phyloP scores from a whole-genome alignment of 257 asterid species.

The Gentiana straminea region DNA sequence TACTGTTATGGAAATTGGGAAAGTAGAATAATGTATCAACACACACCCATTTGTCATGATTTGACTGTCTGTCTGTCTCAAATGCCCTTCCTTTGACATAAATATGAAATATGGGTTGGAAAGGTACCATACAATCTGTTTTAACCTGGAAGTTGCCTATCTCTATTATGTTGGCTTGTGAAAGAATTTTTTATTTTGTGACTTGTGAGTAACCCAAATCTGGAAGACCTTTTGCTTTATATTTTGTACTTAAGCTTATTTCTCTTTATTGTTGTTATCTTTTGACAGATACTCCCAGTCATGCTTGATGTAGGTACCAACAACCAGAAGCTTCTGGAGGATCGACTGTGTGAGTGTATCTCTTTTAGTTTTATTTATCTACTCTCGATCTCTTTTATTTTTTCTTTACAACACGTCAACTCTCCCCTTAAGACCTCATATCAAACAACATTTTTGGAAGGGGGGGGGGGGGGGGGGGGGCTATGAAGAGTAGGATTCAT shows the following conservation, averaged over 20 bases:
- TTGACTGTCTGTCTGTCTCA: too few relatives aligned
- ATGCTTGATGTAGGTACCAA: constrained; percentile 99
- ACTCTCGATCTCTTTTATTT: background rate
- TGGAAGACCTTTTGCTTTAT: constrained; percentile 1
- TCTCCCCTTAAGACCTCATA: background rate
- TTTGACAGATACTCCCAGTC: constrained; percentile 76
- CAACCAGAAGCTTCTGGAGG: constrained; percentile 84
- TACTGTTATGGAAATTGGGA: too few relatives aligned
- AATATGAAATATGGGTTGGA: background rate
- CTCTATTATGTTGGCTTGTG: background rate
- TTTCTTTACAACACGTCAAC: background rate
- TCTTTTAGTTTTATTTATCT: constrained; percentile 5
- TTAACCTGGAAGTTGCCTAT: background rate
- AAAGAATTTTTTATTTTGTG: too few relatives aligned
- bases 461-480: too few relatives aligned
- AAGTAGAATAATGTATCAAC: too few relatives aligned
- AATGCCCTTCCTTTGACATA: background rate
- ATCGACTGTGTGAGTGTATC: constrained; percentile 82
- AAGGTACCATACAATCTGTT: background rate
- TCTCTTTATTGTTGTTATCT: background rate
- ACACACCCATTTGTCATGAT: too few relatives aligned
- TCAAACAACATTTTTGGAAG: background rate
- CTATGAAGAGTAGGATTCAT: too few relatives aligned
- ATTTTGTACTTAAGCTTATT: background rate
- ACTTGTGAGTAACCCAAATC: too few relatives aligned